Conservation (phyloP, 345 rosid genomes). For the Iberis pinnata region DNA sequence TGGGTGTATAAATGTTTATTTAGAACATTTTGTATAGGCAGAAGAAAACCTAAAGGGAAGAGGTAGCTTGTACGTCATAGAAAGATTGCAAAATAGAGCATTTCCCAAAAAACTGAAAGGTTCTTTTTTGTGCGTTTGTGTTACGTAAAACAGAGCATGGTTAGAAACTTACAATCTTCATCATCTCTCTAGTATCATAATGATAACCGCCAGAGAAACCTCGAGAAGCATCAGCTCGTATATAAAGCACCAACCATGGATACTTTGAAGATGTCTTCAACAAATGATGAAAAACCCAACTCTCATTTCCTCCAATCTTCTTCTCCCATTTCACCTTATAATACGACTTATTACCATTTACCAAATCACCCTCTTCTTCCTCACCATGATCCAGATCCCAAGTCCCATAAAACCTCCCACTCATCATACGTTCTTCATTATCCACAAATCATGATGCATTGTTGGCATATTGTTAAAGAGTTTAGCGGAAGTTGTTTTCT, state of each 20-base stretch:
- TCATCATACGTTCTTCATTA: slow-evolving; percentile 31
- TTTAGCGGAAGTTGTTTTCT: too few species aligned
- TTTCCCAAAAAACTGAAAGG: not conserved
- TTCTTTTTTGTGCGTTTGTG: not conserved
- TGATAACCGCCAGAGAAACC: slow-evolving; percentile 58
- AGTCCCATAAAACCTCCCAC: slow-evolving; percentile 50
- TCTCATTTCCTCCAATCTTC: slow-evolving; percentile 40
- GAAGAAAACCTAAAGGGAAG: slow-evolving; percentile 17
- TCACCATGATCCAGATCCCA: slow-evolving; percentile 50
- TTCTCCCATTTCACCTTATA: slow-evolving; percentile 44
- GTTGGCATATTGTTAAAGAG: slow-evolving; percentile 57
- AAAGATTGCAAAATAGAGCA: slow-evolving; percentile 24
- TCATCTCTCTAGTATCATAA: slow-evolving; percentile 55
- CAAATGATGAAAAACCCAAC: slow-evolving; percentile 49
- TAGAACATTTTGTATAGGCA: too few species aligned
- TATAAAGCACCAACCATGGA: slow-evolving; percentile 64
- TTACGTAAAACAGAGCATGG: not conserved
- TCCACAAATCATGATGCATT: slow-evolving; percentile 43
- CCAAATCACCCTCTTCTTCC: slow-evolving; percentile 19
- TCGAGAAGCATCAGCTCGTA: slow-evolving; percentile 47
- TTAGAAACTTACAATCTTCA: slow-evolving; percentile 36
- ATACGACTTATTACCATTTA: slow-evolving; percentile 34
- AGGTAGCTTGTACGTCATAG: slow-evolving; percentile 20
- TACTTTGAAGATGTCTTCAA: slow-evolving; percentile 53
- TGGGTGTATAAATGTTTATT: too few species aligned